These are phyloP conservation scores for Moricandia arvensis DNA, from an alignment of 345 rosid species.

Conservation along the genomic window DNA sequence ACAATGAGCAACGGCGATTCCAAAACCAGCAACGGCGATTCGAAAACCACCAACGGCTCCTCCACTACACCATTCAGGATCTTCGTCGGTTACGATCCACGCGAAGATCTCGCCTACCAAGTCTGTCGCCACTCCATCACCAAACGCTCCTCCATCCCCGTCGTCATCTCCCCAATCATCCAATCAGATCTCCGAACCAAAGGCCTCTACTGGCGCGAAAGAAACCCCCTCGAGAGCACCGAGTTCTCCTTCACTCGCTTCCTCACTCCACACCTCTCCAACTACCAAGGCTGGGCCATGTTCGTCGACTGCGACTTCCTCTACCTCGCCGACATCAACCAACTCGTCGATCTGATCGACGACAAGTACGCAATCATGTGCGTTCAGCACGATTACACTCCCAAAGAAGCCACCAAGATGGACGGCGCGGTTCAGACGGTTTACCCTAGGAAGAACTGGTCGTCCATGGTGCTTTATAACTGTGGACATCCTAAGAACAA, in stretches of 20 bases:
- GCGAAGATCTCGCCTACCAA: slow-evolving; percentile 80
- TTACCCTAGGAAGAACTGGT: slow-evolving; percentile 98
- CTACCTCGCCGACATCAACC: slow-evolving; percentile 78
- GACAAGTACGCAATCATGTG: slow-evolving; percentile 94
- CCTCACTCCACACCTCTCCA: slow-evolving; percentile 78
- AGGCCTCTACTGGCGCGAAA: slow-evolving; percentile 80
- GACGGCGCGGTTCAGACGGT: slow-evolving; percentile 94
- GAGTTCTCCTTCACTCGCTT: slow-evolving; percentile 93
- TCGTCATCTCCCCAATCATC: slow-evolving; percentile 70
- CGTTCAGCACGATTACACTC: slow-evolving; percentile 90
- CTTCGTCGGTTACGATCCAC: slow-evolving; percentile 93
- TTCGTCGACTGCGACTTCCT: slow-evolving; percentile 97
- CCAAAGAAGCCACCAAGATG: slow-evolving; percentile 92
- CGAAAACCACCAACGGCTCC: slow-evolving; percentile 23
- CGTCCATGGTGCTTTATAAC: slow-evolving; percentile 95
- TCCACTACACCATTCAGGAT: slow-evolving; percentile 54
- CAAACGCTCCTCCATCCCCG: slow-evolving; percentile 79
- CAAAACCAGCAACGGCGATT: slow-evolving; percentile 33
- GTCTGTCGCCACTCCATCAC: slow-evolving; percentile 74
- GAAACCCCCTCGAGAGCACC: slow-evolving; percentile 86
- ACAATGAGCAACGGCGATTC: slow-evolving; percentile 38
- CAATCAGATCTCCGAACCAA: slow-evolving; percentile 76
- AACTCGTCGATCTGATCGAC: slow-evolving; percentile 67
- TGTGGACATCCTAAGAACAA: slow-evolving; percentile 92
- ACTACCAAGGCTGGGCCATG: slow-evolving; percentile 93